Evolutionary conservation across 306 rosid genomes (phyloP).

Genomic region (Ochetophila trinervis): DNA sequence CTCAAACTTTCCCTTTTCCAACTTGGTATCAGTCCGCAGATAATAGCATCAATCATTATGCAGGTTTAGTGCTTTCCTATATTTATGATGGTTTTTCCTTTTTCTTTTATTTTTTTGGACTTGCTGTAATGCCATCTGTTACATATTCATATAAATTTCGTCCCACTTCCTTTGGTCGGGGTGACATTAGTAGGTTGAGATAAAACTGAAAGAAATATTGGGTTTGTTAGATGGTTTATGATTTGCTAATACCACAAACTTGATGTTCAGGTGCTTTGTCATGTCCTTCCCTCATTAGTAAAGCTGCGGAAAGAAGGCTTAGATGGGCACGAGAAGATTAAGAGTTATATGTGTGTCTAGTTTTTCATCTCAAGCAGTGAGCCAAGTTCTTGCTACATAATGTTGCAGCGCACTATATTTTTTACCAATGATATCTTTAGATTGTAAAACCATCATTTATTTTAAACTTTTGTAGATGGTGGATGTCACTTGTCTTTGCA

Average conservation of each 20-base stretch:
- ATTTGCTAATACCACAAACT: conserved; percentile 1
- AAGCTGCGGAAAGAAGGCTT: conserved; percentile 99
- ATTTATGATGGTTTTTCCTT: background rate
- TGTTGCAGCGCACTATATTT: conserved; percentile 17
- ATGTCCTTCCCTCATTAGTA: conserved; percentile 80
- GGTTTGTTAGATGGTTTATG: background rate
- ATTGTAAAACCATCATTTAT: conserved; percentile 23
- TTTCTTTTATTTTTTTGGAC: no score
- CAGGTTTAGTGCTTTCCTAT: conserved; percentile 54
- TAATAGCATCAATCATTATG: conserved; percentile 89
- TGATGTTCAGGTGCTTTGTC: conserved; percentile 73
- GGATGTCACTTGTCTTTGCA: conserved; percentile 97
- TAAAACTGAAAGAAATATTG: background rate
- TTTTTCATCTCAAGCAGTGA: conserved; percentile 59
- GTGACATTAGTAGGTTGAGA: no score
- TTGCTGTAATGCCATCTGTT: no score
- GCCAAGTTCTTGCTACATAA: conserved; percentile 39
- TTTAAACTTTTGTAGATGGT: conserved; percentile 69
- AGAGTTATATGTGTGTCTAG: conserved; percentile 96
- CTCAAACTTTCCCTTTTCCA: conserved; percentile 94
- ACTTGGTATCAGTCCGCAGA: conserved; percentile 99
- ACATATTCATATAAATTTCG: no score
- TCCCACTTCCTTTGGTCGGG: no score
- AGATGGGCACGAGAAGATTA: conserved; percentile 95
- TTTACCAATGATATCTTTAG: conserved; percentile 22